These are phyloP conservation scores for Rhizopus sp. DNA, from an alignment of 371 early-diverging fungal species.

Conservation along the genomic window DNA sequence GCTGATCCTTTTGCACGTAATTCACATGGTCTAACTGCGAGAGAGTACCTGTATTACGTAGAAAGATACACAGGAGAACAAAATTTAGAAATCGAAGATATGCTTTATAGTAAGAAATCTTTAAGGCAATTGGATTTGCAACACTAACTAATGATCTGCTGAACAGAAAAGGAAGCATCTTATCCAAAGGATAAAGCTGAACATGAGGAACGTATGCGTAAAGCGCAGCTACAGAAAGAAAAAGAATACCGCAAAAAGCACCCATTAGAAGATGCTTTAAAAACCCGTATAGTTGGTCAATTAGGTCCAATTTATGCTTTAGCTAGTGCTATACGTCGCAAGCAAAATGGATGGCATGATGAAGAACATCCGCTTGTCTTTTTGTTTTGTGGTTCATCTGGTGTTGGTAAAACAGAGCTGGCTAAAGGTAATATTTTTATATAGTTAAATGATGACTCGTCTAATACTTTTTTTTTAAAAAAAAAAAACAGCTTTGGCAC, in stretches of 20 bases:
- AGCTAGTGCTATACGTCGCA: constrained; percentile 62
- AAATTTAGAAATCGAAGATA: constrained; percentile 42
- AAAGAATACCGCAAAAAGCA: constrained; percentile 56
- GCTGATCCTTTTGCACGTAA: constrained; percentile 58
- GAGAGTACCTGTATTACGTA: constrained; percentile 52
- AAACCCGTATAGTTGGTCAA: constrained; percentile 63
- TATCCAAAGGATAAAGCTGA: constrained; percentile 44
- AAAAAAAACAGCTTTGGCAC: constrained; percentile 36
- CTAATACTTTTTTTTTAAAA: neutral
- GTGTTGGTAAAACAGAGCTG: constrained; percentile 76
- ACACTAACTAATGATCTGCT: neutral
- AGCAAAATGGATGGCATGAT: constrained; percentile 68
- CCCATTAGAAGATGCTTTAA: constrained; percentile 58
- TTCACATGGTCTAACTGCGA: constrained; percentile 44
- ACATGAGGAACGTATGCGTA: constrained; percentile 41
- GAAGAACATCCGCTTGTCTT: constrained; percentile 73
- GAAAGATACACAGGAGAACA: constrained; percentile 51
- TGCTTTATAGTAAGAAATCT: constrained; percentile 29
- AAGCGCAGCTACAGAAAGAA: constrained; percentile 44
- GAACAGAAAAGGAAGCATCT: constrained; percentile 38
- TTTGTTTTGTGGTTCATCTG: constrained; percentile 72
- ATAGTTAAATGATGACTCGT: constrained; percentile 25
- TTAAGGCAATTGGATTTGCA: neutral
- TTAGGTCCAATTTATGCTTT: constrained; percentile 64
- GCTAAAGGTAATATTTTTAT: constrained; percentile 58